phyloP scores from a whole-genome alignment of 805 yeast species.

The Candida endomychidarum region DNA sequence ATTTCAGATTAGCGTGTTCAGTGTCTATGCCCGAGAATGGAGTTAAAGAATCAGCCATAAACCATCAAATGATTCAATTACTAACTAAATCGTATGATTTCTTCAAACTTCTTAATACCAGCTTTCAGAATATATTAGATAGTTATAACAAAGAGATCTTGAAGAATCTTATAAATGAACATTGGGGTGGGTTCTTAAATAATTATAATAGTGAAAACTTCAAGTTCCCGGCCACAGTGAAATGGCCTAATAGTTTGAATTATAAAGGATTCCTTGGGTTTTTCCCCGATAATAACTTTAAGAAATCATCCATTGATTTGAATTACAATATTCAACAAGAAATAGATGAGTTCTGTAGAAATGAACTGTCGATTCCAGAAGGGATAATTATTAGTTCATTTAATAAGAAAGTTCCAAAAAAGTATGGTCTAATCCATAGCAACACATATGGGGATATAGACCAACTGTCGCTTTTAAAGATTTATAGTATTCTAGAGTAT shows the following conservation, averaged over 20 bases:
- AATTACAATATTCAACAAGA: constrained; percentile 17
- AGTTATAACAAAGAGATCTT: constrained; percentile 20
- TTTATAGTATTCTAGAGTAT: constrained; percentile 34
- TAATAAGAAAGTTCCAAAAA: constrained; percentile 26
- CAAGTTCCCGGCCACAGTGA: constrained; percentile 22
- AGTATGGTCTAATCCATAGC: constrained; percentile 30
- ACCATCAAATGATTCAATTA: constrained; percentile 26
- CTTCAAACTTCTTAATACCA: constrained; percentile 29
- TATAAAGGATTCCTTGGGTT: constrained; percentile 37
- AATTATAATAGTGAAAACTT: constrained; percentile 24
- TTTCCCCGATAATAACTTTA: constrained; percentile 21
- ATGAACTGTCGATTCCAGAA: background rate
- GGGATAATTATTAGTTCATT: constrained; percentile 32
- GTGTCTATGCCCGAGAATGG: constrained; percentile 19
- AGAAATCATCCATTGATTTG: constrained; percentile 29
- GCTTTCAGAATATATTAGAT: constrained; percentile 19
- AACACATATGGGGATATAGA: constrained; percentile 6
- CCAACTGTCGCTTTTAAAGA: constrained; percentile 17
- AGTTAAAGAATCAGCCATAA: constrained; percentile 20
- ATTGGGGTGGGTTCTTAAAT: constrained; percentile 30
- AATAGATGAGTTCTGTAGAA: constrained; percentile 16
- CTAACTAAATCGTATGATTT: constrained; percentile 21
- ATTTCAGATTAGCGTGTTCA: constrained; percentile 29
- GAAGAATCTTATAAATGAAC: constrained; percentile 19
- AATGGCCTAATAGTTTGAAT: constrained; percentile 39